Evolutionary conservation across 345 rosid genomes (phyloP).

Genomic region (Mangifera indica): DNA sequence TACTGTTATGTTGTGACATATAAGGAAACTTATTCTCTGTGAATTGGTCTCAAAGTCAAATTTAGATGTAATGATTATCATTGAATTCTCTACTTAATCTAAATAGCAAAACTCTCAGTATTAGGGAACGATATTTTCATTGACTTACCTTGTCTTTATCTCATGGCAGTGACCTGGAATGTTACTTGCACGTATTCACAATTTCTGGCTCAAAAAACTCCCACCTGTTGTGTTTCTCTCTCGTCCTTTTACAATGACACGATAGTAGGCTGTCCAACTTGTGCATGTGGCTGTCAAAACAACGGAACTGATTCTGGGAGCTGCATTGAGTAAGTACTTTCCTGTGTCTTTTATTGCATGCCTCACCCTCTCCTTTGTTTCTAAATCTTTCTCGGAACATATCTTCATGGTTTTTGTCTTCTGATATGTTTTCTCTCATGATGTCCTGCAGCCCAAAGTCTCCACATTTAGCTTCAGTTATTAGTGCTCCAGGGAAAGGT

Average conservation of each 20-base stretch:
- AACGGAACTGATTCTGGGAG: constrained; percentile 43
- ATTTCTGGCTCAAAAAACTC: constrained; percentile 76
- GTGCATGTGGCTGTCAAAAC: constrained; percentile 80
- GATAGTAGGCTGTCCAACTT: constrained; percentile 75
- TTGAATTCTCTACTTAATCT: not conserved
- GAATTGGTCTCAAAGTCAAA: not conserved
- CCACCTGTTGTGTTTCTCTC: constrained; percentile 87
- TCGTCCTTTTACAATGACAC: constrained; percentile 86
- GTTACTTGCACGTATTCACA: constrained; percentile 92
- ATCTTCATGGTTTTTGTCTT: not conserved
- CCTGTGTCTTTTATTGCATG: not conserved
- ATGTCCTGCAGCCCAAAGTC: constrained; percentile 49
- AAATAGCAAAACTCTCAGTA: not conserved
- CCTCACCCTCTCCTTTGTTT: not conserved
- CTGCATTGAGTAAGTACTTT: constrained; percentile 61
- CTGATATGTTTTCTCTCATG: constrained; percentile 12
- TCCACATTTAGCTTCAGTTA: constrained; percentile 68
- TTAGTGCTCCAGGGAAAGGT: constrained; percentile 41
- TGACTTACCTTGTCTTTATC: constrained; percentile 12
- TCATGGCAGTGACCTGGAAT: constrained; percentile 94
- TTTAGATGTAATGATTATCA: not conserved
- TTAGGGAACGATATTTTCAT: not conserved
- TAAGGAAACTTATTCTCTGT: not conserved
- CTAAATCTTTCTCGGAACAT: not conserved
- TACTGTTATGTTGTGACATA: not conserved